Evolutionary conservation across 1,139 yeast genomes (phyloP).

Genomic region (Protomyces macrosporus): DNA sequence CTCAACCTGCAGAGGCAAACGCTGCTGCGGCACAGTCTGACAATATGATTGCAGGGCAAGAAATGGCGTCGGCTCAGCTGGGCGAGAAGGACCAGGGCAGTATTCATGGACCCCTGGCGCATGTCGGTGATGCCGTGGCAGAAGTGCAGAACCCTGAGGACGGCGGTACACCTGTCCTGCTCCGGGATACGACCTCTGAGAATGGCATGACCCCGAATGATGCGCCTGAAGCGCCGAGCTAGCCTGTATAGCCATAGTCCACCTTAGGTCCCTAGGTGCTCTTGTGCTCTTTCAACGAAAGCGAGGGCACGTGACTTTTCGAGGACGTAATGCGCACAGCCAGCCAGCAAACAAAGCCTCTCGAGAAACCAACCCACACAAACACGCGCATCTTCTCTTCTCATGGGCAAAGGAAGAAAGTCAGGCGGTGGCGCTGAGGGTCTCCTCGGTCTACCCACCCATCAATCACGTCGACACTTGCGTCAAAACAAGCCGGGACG

Average conservation of each 20-base stretch:
- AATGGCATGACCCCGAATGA: neutral
- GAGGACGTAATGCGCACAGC: too few species aligned
- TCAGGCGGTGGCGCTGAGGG: constrained; percentile 8
- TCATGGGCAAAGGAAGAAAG: neutral
- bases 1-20: neutral
- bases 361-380: too few species aligned
- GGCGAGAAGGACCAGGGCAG: constrained; percentile 8
- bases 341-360: too few species aligned
- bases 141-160: constrained; percentile 2
- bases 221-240: too few species aligned
- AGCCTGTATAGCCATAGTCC: too few species aligned
- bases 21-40: neutral
- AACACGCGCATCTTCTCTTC: too few species aligned
- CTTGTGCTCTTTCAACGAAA: too few species aligned
- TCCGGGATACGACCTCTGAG: neutral
- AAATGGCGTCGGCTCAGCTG: neutral
- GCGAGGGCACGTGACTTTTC: too few species aligned
- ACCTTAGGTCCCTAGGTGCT: too few species aligned
- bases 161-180: neutral
- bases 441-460: constrained; percentile 18
- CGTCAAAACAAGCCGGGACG: neutral
- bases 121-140: constrained; percentile 18
- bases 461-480: constrained; percentile 2
- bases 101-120: constrained; percentile 19
- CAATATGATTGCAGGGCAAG: neutral